Base-by-base conservation (phyloP, 495 filamentous ascomycete species). In the Physcia stellaris region DNA sequence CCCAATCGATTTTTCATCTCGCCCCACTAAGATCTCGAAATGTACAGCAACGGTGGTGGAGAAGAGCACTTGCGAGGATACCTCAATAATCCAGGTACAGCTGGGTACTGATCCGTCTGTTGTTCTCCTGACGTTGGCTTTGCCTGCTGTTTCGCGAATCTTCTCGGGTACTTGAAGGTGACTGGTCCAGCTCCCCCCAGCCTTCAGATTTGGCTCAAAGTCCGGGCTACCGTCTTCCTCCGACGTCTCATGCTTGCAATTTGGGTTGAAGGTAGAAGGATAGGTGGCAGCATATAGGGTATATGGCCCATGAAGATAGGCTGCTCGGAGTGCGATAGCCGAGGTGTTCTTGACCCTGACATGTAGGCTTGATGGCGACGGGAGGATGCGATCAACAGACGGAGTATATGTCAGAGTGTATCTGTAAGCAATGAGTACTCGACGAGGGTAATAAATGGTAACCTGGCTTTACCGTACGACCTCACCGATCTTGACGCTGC, bases 391-490 rank as follows among this genome's bases (percentile, higher is more conserved):
- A 57, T 96, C 90, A 35, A 69, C 62, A 15, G 80, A 73, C n/a
- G 90, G 88, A 2, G 79, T 86, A 57, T 98, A 98, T 7, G 85
- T 95, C 20, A 95, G 60, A 9, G 86, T 95, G 58, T 94, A 98
- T 50, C 75, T 78, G 40, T n/a, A 18, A 29, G 9, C 32, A 28
- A 27, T 23, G n/a, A 29, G 5, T 4, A 24, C 18, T 10, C 9
- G 7, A 9, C 21, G 22, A 24, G 22, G 13, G 29, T 68, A 13
- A n/a, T 19, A 21, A 28, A n/a, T 33, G 23, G 10, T 7, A 9
- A 18, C 1, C 17, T 13, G 16, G 36, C 40, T 53, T 33, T 48
- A 77, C 71, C 77, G 78, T 34, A 93, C 73, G 24, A 96, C 77
- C 58, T 96, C 85, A 40, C 90, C 92, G 41, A 96, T 80, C 48